A percentile compares a stretch with the other conserved stretches of the same genome.
Conservation (phyloP, 2,329 filamentous ascomycete genomes). For the Aspergillus ustus region DNA sequence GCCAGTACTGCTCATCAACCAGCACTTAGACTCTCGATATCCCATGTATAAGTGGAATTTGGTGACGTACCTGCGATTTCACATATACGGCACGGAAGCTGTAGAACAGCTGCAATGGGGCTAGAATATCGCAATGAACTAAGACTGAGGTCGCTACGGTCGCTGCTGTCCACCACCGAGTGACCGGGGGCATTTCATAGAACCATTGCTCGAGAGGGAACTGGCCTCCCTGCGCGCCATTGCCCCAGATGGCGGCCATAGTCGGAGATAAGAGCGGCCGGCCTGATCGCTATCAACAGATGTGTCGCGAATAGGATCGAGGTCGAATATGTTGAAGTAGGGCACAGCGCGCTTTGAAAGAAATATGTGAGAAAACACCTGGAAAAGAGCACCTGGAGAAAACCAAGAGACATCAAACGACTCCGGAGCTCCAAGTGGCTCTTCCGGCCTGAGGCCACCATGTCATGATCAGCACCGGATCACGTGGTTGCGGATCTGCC, state of each 20-base stretch:
- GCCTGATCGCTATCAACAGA: background rate
- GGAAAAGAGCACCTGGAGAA: slow-evolving; percentile 1
- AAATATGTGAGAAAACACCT: background rate
- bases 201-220: slow-evolving; percentile 97
- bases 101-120: slow-evolving; percentile 95
- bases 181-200: slow-evolving; percentile 97
- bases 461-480: background rate
- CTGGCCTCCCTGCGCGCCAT: slow-evolving; percentile 55
- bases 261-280: slow-evolving; percentile 13
- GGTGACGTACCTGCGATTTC: slow-evolving; percentile 78
- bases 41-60: background rate
- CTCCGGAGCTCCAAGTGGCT: slow-evolving; percentile 28
- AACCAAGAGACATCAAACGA: background rate
- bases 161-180: slow-evolving; percentile 94
- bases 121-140: slow-evolving; percentile 91
- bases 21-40: slow-evolving; percentile 14
- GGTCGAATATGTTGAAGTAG: background rate
- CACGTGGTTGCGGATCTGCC: slow-evolving; percentile 1
- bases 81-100: slow-evolving; percentile 89
- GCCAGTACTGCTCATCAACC: slow-evolving; percentile 75
- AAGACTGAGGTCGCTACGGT: slow-evolving; percentile 85
- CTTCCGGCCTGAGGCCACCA: slow-evolving; percentile 23
- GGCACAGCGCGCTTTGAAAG: background rate
- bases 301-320: background rate
- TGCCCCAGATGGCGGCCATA: slow-evolving; percentile 52